A percentile compares a stretch with the other conserved stretches of the same genome.
Evolutionary conservation across 257 asterid species (phyloP).

Genomic region (Capsicum rhomboideum): DNA sequence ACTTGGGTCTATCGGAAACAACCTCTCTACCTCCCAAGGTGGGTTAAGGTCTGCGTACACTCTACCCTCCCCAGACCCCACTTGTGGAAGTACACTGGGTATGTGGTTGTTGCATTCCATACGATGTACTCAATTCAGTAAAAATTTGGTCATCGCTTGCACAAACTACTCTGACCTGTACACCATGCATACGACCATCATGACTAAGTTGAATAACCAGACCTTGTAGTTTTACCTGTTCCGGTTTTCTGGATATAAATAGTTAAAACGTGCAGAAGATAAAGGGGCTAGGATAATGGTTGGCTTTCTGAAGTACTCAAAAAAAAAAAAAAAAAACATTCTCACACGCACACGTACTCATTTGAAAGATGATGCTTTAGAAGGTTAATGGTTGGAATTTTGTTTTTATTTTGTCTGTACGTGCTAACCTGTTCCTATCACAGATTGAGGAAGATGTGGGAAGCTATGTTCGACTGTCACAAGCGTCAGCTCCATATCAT

Average conservation of each 20-base stretch:
- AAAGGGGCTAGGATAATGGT: not conserved
- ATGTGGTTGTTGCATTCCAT: not conserved
- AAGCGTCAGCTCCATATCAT: slow-evolving; percentile 70
- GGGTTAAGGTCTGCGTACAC: too few species aligned
- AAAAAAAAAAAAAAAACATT: not conserved
- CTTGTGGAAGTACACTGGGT: too few species aligned
- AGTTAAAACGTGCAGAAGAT: not conserved
- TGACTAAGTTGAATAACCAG: not conserved
- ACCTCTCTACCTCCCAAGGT: too few species aligned
- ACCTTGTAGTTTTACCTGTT: not conserved
- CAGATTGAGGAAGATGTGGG: slow-evolving; percentile 96
- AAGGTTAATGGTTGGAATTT: not conserved
- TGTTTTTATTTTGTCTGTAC: not conserved
- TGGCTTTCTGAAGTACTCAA: not conserved
- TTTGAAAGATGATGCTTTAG: not conserved
- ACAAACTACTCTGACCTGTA: not conserved
- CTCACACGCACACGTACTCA: not conserved
- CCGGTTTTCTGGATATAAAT: not conserved
- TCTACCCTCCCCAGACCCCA: too few species aligned
- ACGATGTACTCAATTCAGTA: not conserved
- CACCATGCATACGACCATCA: not conserved
- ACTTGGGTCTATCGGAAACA: too few species aligned
- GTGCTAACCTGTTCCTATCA: not conserved
- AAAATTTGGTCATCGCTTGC: not conserved
- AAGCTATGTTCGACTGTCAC: slow-evolving; percentile 71